Percentiles rank a stretch among this genome's conserved stretches.
Evolutionary conservation across 371 early-diverging fungal genomes (phyloP).

Genomic region (Syncephalis fuscata): DNA sequence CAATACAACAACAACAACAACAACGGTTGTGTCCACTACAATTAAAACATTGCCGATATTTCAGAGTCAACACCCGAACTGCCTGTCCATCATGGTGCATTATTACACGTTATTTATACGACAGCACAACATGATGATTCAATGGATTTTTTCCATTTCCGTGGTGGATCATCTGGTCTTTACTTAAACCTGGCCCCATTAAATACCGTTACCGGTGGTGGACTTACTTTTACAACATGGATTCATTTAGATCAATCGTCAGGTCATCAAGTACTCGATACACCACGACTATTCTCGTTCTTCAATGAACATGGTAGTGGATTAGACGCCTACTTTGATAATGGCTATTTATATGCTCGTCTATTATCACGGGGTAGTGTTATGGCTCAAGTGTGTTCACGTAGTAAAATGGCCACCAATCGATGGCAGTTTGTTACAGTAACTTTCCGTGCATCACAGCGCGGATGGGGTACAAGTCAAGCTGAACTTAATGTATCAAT

Average conservation of each 20-base stretch:
- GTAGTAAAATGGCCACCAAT: background rate
- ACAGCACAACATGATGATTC: slow-evolving; percentile 17
- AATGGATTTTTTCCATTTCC: slow-evolving; percentile 24
- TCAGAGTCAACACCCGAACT: background rate
- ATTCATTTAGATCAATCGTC: slow-evolving; percentile 15
- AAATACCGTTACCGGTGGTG: slow-evolving; percentile 16
- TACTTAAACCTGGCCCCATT: slow-evolving; percentile 8
- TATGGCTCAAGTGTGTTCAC: background rate
- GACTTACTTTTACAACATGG: slow-evolving; percentile 26
- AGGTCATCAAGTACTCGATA: background rate
- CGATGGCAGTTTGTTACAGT: too few relatives aligned
- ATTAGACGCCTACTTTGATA: background rate
- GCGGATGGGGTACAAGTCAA: background rate
- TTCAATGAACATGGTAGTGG: background rate
- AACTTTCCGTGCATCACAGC: too few relatives aligned
- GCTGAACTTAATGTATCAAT: background rate
- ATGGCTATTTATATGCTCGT: background rate
- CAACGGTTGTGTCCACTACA: background rate
- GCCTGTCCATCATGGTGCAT: slow-evolving; percentile 5
- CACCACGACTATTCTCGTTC: background rate
- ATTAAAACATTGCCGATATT: background rate
- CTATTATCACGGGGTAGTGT: background rate
- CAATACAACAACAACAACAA: background rate
- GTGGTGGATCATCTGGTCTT: slow-evolving; percentile 20
- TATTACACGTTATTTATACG: slow-evolving; percentile 7